Percentiles rank a stretch among this genome's conserved stretches.
phyloP scores from a whole-genome alignment of 2,329 filamentous ascomycete genomes.

The Sphaerulina vaccinii region DNA sequence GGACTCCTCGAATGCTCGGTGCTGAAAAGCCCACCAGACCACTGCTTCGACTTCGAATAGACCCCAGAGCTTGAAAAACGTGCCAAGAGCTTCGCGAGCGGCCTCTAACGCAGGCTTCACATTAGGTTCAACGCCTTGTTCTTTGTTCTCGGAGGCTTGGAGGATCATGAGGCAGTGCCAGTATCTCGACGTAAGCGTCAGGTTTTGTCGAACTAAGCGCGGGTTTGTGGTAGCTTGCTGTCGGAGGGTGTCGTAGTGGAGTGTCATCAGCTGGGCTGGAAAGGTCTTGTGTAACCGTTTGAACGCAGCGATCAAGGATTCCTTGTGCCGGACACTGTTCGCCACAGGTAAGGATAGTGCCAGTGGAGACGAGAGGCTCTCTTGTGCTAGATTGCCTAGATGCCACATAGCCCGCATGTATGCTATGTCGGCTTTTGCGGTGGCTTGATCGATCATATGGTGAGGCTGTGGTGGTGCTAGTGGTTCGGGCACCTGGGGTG shows the following conservation, averaged over 20 bases:
- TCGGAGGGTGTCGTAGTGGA: conserved; percentile 61
- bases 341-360: conserved; percentile 72
- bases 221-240: conserved; percentile 60
- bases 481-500: conserved; percentile 39
- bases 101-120: conserved; percentile 70
- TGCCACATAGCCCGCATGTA: conserved; percentile 78
- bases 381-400: conserved; percentile 73
- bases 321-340: conserved; percentile 65
- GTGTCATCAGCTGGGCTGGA: conserved; percentile 67
- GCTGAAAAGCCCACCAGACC: conserved; percentile 84
- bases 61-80: conserved; percentile 71
- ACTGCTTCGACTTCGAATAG: conserved; percentile 69
- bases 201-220: conserved; percentile 68
- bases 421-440: conserved; percentile 37
- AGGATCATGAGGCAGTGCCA: conserved; percentile 80
- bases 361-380: conserved; percentile 71
- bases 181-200: conserved; percentile 79
- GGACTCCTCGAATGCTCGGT: conserved; percentile 73
- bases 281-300: conserved; percentile 70
- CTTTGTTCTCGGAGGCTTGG: conserved; percentile 66
- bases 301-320: conserved; percentile 68
- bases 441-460: conserved; percentile 34
- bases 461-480: conserved; percentile 36
- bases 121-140: conserved; percentile 54
- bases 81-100: conserved; percentile 69